Percentiles rank a stretch among this genome's conserved stretches.
Conservation (phyloP, 2,329 filamentous ascomycete species). For the Cercospora canescens region DNA sequence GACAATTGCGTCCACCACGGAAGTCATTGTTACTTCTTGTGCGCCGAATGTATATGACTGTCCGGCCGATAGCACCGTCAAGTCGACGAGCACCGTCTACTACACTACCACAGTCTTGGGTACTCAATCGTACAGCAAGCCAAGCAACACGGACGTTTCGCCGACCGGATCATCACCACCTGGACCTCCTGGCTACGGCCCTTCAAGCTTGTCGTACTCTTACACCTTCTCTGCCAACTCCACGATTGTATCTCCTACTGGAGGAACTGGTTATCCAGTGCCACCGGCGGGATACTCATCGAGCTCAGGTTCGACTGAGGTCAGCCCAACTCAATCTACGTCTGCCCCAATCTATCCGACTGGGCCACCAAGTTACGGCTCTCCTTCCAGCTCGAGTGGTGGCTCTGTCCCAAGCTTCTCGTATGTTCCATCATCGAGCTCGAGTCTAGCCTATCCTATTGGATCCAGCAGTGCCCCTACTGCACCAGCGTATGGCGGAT, state of each 20-base stretch:
- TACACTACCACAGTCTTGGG: slow-evolving; percentile 46
- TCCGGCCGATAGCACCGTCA: slow-evolving; percentile 36
- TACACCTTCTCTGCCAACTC: slow-evolving; percentile 13
- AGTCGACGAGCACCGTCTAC: slow-evolving; percentile 40
- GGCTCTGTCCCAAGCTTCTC: slow-evolving; percentile 5
- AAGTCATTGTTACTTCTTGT: slow-evolving; percentile 46
- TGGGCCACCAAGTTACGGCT: slow-evolving; percentile 9
- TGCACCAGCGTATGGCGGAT: neutral
- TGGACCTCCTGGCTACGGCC: neutral
- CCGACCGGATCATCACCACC: slow-evolving; percentile 5
- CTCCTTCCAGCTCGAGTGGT: slow-evolving; percentile 5
- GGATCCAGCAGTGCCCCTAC: slow-evolving; percentile 1
- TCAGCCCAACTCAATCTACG: slow-evolving; percentile 15
- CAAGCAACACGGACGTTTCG: slow-evolving; percentile 3
- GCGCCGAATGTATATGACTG: slow-evolving; percentile 42
- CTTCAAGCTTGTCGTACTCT: neutral
- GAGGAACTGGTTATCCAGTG: slow-evolving; percentile 11
- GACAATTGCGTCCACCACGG: slow-evolving; percentile 44
- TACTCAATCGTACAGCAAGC: slow-evolving; percentile 13
- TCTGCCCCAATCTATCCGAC: slow-evolving; percentile 1
- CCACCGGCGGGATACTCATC: neutral
- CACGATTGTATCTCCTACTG: neutral
- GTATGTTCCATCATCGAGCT: slow-evolving; percentile 6
- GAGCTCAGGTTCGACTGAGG: slow-evolving; percentile 2
- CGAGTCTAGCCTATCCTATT: slow-evolving; percentile 1